These are phyloP conservation scores for Fusarium verticillioides DNA, from an alignment of 2,329 filamentous ascomycete genomes.

Conservation along the genomic window DNA sequence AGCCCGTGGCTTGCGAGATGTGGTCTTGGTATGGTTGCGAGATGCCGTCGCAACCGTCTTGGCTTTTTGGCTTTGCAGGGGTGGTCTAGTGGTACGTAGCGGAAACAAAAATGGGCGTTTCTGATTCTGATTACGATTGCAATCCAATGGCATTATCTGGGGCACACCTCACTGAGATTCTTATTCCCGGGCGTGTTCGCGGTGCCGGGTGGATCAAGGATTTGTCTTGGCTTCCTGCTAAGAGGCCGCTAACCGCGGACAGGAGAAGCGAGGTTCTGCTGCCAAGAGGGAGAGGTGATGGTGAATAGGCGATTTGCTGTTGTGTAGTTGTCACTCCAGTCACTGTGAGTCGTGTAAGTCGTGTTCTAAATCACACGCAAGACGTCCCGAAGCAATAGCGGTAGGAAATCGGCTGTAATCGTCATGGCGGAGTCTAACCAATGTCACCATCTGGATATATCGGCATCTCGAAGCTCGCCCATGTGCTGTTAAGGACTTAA, in stretches of 20 bases:
- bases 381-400: neutral
- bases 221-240: slow-evolving; percentile 29
- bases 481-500: slow-evolving; percentile 26
- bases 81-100: neutral
- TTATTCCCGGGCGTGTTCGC: slow-evolving; percentile 46
- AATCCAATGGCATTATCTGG: slow-evolving; percentile 30
- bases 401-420: slow-evolving; percentile 20
- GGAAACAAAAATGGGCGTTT: slow-evolving; percentile 33
- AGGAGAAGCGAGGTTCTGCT: neutral
- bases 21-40: slow-evolving; percentile 47
- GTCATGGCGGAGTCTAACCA: slow-evolving; percentile 30
- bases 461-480: slow-evolving; percentile 37
- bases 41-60: slow-evolving; percentile 56
- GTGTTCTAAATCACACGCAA: neutral
- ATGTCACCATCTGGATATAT: slow-evolving; percentile 42
- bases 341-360: neutral
- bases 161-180: slow-evolving; percentile 35
- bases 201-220: slow-evolving; percentile 39
- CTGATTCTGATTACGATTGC: slow-evolving; percentile 20
- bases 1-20: slow-evolving; percentile 43
- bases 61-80: slow-evolving; percentile 50
- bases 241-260: slow-evolving; percentile 8
- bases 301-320: neutral
- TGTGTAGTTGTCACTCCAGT: neutral
- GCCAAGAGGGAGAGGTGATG: slow-evolving; percentile 11